Percentiles rank a stretch among this genome's conserved stretches.
phyloP scores from a whole-genome alignment of 2,329 filamentous ascomycete species.

The Fusarium tanahbumbuense region DNA sequence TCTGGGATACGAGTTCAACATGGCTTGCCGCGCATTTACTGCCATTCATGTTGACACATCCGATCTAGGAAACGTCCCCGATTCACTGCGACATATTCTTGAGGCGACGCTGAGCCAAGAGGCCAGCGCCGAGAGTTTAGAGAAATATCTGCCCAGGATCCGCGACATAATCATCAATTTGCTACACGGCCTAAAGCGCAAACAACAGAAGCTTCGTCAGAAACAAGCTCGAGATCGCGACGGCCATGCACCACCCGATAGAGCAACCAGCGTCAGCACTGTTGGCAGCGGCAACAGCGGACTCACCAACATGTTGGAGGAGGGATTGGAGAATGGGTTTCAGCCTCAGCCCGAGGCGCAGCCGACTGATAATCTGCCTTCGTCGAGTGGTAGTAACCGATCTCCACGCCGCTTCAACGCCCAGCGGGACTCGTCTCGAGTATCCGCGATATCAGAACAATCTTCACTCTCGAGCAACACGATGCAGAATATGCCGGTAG shows the following conservation, averaged over 20 bases:
- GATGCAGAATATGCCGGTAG: slow-evolving; percentile 80
- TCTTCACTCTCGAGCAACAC: slow-evolving; percentile 79
- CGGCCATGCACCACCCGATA: slow-evolving; percentile 56
- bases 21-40: slow-evolving; percentile 95
- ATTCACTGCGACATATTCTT: slow-evolving; percentile 87
- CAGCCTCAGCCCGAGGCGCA: slow-evolving; percentile 55
- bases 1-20: slow-evolving; percentile 98
- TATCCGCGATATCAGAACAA: slow-evolving; percentile 66
- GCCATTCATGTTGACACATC: slow-evolving; percentile 96
- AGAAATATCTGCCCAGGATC: slow-evolving; percentile 92
- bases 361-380: slow-evolving; percentile 45
- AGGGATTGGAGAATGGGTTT: slow-evolving; percentile 68
- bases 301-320: slow-evolving; percentile 69
- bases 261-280: slow-evolving; percentile 70
- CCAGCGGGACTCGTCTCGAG: slow-evolving; percentile 63
- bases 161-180: slow-evolving; percentile 99
- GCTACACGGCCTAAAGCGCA: slow-evolving; percentile 94
- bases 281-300: slow-evolving; percentile 66
- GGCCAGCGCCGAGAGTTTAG: slow-evolving; percentile 91
- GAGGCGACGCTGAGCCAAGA: slow-evolving; percentile 97
- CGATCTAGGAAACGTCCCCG: slow-evolving; percentile 94
- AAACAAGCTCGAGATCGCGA: slow-evolving; percentile 69
- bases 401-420: slow-evolving; percentile 63
- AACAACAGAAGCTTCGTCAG: slow-evolving; percentile 86
- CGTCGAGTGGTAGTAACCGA: slow-evolving; percentile 47